A percentile compares a stretch with the other conserved stretches of the same genome.
Evolutionary conservation across 495 filamentous ascomycete species (phyloP).

Genomic region (Podospora didyma): DNA sequence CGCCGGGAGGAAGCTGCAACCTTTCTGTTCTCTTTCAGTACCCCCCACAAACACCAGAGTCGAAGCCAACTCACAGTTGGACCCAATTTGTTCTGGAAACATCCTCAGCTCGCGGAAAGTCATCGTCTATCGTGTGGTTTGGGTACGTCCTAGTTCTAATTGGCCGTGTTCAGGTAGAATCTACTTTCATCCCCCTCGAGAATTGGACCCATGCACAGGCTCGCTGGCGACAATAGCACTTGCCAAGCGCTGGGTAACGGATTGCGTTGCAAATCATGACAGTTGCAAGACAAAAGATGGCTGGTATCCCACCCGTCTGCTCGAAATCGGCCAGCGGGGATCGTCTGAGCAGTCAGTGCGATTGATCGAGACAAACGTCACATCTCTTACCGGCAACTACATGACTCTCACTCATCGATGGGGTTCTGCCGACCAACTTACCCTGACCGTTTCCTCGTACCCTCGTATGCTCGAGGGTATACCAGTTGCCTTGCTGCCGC

Average conservation of each 20-base stretch:
- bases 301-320: slow-evolving; percentile 1
- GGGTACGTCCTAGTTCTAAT: too few relatives aligned
- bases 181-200: too few relatives aligned
- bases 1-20: too few relatives aligned
- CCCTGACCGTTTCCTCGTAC: not conserved
- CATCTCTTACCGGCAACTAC: not conserved
- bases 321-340: not conserved
- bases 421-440: not conserved
- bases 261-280: not conserved
- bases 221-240: not conserved
- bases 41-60: too few relatives aligned
- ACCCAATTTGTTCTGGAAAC: too few relatives aligned
- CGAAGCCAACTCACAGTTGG: too few relatives aligned
- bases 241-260: not conserved
- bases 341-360: not conserved
- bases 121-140: too few relatives aligned
- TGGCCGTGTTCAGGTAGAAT: too few relatives aligned
- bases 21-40: too few relatives aligned
- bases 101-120: too few relatives aligned
- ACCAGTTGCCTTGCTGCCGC: not conserved
- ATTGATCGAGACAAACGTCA: not conserved
- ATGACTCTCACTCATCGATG: slow-evolving; percentile 3
- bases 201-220: not conserved
- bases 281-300: not conserved
- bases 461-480: not conserved